Conservation (phyloP, 805 yeast genomes). For the Starmera caribaea region DNA sequence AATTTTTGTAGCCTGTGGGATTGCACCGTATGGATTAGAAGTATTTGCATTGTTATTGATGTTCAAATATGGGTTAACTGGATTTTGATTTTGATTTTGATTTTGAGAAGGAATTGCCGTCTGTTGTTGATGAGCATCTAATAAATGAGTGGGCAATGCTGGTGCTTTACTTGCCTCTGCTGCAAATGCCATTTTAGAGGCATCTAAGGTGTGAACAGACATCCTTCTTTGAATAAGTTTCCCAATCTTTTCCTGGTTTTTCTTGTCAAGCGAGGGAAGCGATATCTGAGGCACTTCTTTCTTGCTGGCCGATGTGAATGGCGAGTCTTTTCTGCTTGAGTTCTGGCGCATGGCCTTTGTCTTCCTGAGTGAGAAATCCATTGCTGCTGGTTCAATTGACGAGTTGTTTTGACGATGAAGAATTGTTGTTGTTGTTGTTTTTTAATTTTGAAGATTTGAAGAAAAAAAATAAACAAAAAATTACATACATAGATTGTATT, state of each 20-base stretch:
- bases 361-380: conserved; percentile 23
- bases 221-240: conserved; percentile 34
- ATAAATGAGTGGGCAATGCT: conserved; percentile 18
- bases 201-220: conserved; percentile 26
- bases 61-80: background rate
- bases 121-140: conserved; percentile 8
- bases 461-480: background rate
- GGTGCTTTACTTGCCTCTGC: conserved; percentile 12
- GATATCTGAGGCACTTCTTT: conserved; percentile 6
- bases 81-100: conserved; percentile 1
- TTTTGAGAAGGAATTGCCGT: background rate
- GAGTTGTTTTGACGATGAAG: background rate
- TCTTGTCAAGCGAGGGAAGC: conserved; percentile 24
- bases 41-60: conserved; percentile 8
- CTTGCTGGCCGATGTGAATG: conserved; percentile 15
- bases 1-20: background rate
- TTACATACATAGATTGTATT: background rate
- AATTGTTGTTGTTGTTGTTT: background rate
- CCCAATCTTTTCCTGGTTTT: conserved; percentile 28
- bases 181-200: background rate
- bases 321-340: conserved; percentile 7
- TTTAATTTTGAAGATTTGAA: background rate
- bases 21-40: conserved; percentile 19
- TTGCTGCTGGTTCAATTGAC: conserved; percentile 8
- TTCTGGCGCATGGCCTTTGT: conserved; percentile 20